Conservation (phyloP, 2,329 filamentous ascomycete species). For the Tolypocladium paradoxum region DNA sequence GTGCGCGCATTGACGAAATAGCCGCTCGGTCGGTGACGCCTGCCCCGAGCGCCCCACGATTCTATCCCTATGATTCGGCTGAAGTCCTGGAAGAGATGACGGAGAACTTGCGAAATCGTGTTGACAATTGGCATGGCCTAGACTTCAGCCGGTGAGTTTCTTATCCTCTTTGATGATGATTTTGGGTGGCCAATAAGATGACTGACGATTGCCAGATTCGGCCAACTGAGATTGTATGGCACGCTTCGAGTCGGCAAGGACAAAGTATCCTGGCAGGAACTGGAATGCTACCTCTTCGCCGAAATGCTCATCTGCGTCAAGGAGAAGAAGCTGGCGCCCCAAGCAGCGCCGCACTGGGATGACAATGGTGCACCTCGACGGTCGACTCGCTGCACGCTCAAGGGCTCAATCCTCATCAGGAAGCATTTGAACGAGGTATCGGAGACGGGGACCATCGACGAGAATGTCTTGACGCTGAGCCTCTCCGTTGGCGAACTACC, state of each 20-base stretch:
- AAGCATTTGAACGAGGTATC: constrained; percentile 87
- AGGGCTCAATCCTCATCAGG: constrained; percentile 96
- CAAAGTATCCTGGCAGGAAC: constrained; percentile 89
- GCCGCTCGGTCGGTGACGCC: constrained; percentile 51
- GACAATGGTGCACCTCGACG: constrained; percentile 48
- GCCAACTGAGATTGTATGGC: constrained; percentile 80
- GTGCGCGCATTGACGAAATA: constrained; percentile 38
- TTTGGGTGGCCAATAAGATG: background rate
- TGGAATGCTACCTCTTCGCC: constrained; percentile 92
- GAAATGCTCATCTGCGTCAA: constrained; percentile 99
- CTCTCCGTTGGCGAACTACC: constrained; percentile 87
- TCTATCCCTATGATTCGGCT: constrained; percentile 62
- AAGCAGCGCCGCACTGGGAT: constrained; percentile 52
- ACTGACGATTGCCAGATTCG: constrained; percentile 51
- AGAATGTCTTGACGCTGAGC: constrained; percentile 77
- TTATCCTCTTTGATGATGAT: background rate
- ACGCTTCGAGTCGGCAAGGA: constrained; percentile 92
- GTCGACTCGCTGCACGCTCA: constrained; percentile 71
- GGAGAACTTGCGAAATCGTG: constrained; percentile 71
- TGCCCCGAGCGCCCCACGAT: constrained; percentile 43
- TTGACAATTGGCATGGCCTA: constrained; percentile 96
- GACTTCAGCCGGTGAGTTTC: constrained; percentile 64
- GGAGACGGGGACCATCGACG: constrained; percentile 61
- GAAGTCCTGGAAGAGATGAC: constrained; percentile 77
- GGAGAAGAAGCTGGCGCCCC: constrained; percentile 66